Evolutionary conservation across 1,284 basidiomycete species (phyloP).

Genomic region (Singerocomus inundabilis): DNA sequence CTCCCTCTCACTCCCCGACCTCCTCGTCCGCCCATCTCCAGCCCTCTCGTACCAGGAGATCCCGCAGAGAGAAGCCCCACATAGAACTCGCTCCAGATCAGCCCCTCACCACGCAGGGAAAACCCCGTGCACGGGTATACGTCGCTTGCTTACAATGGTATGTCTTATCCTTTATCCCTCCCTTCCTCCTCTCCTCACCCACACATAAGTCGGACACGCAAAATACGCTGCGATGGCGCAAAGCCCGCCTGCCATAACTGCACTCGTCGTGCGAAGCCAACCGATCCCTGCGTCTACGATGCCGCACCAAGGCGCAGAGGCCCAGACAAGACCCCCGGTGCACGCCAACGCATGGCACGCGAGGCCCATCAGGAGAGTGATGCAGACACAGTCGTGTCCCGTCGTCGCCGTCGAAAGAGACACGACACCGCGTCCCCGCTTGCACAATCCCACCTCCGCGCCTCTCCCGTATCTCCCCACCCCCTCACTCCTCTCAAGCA

Average conservation of each 20-base stretch:
- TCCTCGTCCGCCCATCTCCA: not conserved
- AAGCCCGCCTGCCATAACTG: slow-evolving; percentile 75
- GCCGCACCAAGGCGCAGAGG: slow-evolving; percentile 69
- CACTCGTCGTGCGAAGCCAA: slow-evolving; percentile 44
- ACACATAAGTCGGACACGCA: slow-evolving; percentile 58
- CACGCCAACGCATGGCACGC: slow-evolving; percentile 55
- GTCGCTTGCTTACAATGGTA: slow-evolving; percentile 77
- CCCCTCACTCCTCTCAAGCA: slow-evolving; percentile 2
- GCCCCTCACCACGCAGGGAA: slow-evolving; percentile 73
- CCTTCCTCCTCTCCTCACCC: slow-evolving; percentile 7
- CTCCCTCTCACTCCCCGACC: not conserved
- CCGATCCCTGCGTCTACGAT: slow-evolving; percentile 59
- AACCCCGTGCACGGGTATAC: slow-evolving; percentile 68
- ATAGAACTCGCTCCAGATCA: slow-evolving; percentile 69
- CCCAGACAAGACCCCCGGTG: slow-evolving; percentile 72
- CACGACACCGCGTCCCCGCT: slow-evolving; percentile 1
- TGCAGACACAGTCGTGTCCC: slow-evolving; percentile 24
- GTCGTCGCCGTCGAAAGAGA: slow-evolving; percentile 39
- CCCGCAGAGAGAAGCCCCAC: slow-evolving; percentile 56
- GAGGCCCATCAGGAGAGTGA: slow-evolving; percentile 34
- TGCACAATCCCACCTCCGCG: slow-evolving; percentile 8
- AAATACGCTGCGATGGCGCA: slow-evolving; percentile 78
- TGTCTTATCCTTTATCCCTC: slow-evolving; percentile 18
- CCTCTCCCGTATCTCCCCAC: not conserved
- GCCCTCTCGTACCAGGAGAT: slow-evolving; percentile 30